Evolutionary conservation across 768 basidiomycete species (phyloP).

Genomic region (Boletus pseudopeckii): DNA sequence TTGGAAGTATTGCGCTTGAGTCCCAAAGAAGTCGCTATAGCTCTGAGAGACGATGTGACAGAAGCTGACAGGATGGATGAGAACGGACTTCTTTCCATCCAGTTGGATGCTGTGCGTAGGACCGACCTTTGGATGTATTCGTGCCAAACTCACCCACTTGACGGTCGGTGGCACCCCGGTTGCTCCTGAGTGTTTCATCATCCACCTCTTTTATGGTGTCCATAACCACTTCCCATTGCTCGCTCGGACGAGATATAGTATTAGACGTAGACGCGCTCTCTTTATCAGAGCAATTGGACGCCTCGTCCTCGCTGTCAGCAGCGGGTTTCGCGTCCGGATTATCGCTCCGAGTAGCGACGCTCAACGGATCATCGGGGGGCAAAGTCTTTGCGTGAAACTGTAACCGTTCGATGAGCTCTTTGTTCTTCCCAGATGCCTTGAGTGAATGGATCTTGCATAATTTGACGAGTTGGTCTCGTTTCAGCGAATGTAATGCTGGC

Average conservation of each 20-base stretch:
- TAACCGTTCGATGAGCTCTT: conserved; percentile 66
- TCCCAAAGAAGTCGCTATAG: conserved; percentile 72
- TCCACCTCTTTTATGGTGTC: conserved; percentile 71
- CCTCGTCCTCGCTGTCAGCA: conserved; percentile 32
- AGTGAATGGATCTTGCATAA: conserved; percentile 81
- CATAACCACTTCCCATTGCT: conserved; percentile 87
- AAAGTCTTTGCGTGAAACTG: conserved; percentile 65
- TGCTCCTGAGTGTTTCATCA: conserved; percentile 41
- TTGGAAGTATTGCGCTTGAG: conserved; percentile 48
- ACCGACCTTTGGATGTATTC: conserved; percentile 59
- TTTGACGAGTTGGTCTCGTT: conserved; percentile 80
- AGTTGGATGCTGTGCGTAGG: neutral
- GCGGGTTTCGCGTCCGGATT: conserved; percentile 29
- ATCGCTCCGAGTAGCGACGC: conserved; percentile 54
- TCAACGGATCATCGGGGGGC: conserved; percentile 53
- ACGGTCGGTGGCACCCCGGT: conserved; percentile 39
- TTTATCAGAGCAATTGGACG: conserved; percentile 22
- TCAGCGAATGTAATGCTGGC: conserved; percentile 77
- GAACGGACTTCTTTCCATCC: neutral
- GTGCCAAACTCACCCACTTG: conserved; percentile 71
- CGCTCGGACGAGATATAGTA: conserved; percentile 57
- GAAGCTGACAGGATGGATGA: conserved; percentile 38
- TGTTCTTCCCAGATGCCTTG: conserved; percentile 78
- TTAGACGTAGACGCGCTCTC: conserved; percentile 3
- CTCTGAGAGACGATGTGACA: conserved; percentile 72